These are phyloP conservation scores for Tephrocybe sp. DNA, from an alignment of 768 basidiomycete species.

Conservation along the genomic window DNA sequence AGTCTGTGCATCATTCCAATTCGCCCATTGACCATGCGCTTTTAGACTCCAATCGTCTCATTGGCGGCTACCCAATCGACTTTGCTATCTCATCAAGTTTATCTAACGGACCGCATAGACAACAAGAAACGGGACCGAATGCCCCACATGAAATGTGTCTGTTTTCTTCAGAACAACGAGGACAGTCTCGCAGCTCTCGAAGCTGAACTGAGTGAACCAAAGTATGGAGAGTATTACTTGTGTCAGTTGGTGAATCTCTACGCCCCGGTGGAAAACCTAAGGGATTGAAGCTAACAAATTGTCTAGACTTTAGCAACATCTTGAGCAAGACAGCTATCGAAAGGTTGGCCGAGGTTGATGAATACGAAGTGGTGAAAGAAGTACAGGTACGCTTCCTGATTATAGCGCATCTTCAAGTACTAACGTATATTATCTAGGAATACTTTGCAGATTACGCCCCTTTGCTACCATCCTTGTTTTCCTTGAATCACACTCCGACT, in stretches of 20 bases:
- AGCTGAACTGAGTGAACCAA: constrained; percentile 82
- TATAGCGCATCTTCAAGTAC: neutral
- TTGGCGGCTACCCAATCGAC: constrained; percentile 93
- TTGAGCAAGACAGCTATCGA: constrained; percentile 90
- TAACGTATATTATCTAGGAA: constrained; percentile 55
- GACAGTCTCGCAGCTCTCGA: constrained; percentile 83
- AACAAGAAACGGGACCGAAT: constrained; percentile 89
- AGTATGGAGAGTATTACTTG: constrained; percentile 97
- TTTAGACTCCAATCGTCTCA: constrained; percentile 94
- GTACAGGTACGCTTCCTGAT: constrained; percentile 72
- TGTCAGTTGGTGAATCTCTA: constrained; percentile 87
- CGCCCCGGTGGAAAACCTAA: constrained; percentile 21
- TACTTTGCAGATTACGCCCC: constrained; percentile 97
- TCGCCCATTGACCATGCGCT: neutral
- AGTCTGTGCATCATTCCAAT: constrained; percentile 19
- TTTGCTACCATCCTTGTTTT: constrained; percentile 82
- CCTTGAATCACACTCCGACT: constrained; percentile 75
- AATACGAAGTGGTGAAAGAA: constrained; percentile 95
- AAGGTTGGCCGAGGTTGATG: constrained; percentile 89
- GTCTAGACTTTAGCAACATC: constrained; percentile 91
- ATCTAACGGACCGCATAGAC: constrained; percentile 97
- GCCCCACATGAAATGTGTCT: constrained; percentile 97
- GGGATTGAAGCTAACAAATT: constrained; percentile 18
- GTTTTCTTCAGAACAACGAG: constrained; percentile 83
- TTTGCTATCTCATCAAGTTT: constrained; percentile 92